A percentile compares a stretch with the other conserved stretches of the same genome.
Evolutionary conservation across 2,329 filamentous ascomycete species (phyloP).

Genomic region (Pseudogymnoascus destructans): DNA sequence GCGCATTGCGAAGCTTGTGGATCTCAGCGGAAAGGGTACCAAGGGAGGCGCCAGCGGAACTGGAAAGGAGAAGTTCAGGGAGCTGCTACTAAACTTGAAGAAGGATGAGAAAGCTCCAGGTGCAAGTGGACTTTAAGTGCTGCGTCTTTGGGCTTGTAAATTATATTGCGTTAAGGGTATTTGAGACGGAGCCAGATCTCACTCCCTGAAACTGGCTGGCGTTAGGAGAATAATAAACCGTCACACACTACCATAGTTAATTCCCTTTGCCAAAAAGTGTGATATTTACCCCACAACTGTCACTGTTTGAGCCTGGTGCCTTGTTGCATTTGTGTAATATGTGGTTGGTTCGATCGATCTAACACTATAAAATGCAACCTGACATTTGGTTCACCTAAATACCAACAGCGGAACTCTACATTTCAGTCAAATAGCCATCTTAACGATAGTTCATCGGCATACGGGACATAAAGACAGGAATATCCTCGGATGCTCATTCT

Average conservation of each 20-base stretch:
- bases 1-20: constrained; percentile 93
- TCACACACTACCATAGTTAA: neutral
- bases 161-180: constrained; percentile 7
- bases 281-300: neutral
- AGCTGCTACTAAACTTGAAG: constrained; percentile 71
- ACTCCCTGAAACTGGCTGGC: constrained; percentile 2
- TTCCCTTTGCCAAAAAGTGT: neutral
- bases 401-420: neutral
- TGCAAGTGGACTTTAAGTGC: constrained; percentile 44
- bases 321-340: neutral
- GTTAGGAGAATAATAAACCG: constrained; percentile 6
- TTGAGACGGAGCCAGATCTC: constrained; percentile 7
- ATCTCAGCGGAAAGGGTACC: constrained; percentile 83
- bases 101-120: constrained; percentile 83
- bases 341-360: neutral
- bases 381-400: neutral
- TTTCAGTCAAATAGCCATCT: neutral
- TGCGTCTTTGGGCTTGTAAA: constrained; percentile 2
- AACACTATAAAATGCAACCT: neutral
- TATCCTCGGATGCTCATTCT: neutral
- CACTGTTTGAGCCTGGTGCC: neutral
- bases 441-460: neutral
- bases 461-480: neutral
- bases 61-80: constrained; percentile 92
- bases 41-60: constrained; percentile 79